These are phyloP conservation scores for Spencermartinsiella ligniputridi DNA, from an alignment of 1,139 yeast species.

Conservation along the genomic window DNA sequence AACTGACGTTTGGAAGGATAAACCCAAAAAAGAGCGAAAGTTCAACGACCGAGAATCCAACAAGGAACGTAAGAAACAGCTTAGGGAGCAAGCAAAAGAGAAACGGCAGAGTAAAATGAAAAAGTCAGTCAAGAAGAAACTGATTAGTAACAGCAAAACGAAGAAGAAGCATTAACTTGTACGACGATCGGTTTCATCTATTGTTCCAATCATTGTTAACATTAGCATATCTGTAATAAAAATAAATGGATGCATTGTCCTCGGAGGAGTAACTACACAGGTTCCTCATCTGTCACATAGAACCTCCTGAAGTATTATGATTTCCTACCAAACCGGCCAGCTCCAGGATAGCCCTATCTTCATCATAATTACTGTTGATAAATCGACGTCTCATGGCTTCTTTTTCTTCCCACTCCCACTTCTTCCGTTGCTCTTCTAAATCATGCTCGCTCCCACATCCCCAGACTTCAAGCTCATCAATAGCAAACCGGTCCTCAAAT, in stretches of 20 bases:
- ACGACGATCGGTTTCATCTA: background rate
- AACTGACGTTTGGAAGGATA: constrained; percentile 44
- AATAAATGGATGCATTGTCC: no score
- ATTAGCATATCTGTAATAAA: background rate
- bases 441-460: constrained; percentile 81
- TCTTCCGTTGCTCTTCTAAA: constrained; percentile 65
- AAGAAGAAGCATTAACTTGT: constrained; percentile 15
- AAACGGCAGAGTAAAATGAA: constrained; percentile 88
- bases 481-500: constrained; percentile 67
- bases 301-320: constrained; percentile 59
- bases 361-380: constrained; percentile 62
- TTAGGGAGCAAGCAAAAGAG: constrained; percentile 80
- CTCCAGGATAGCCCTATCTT: constrained; percentile 80
- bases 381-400: constrained; percentile 77
- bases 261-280: no score
- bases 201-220: no score
- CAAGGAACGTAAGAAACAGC: constrained; percentile 76
- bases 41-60: constrained; percentile 81
- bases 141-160: constrained; percentile 28
- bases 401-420: constrained; percentile 89
- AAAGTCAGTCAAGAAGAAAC: constrained; percentile 75
- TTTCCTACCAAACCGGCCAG: constrained; percentile 89
- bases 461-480: constrained; percentile 83
- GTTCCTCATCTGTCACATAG: constrained; percentile 40
- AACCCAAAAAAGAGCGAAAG: constrained; percentile 52